Conservation (phyloP, 768 basidiomycete species). For the Amanita muscaria region DNA sequence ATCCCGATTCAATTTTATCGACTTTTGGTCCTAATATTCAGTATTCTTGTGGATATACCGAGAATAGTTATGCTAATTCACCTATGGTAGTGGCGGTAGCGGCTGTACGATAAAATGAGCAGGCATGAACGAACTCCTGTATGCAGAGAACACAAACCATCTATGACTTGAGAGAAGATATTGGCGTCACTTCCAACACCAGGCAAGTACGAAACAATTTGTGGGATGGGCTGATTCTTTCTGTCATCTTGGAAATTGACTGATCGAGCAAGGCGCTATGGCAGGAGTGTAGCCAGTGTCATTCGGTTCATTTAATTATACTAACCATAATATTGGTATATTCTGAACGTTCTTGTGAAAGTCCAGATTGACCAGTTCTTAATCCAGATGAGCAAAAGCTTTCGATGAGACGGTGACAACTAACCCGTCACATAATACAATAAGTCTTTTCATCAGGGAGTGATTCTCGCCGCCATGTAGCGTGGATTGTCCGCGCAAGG, state of each 20-base stretch:
- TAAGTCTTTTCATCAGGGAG: conserved; percentile 44
- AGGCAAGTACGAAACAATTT: conserved; percentile 56
- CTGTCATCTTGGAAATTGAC: conserved; percentile 42
- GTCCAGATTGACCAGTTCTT: conserved; percentile 71
- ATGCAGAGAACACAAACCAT: conserved; percentile 27
- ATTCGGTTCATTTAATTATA: neutral
- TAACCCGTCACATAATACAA: conserved; percentile 72
- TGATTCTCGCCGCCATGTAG: neutral
- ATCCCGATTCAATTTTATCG: conserved; percentile 71
- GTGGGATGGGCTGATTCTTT: conserved; percentile 35
- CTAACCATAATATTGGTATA: conserved; percentile 52
- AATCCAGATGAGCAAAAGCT: neutral
- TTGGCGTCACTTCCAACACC: conserved; percentile 52
- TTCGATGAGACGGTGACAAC: conserved; percentile 13
- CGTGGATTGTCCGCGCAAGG: neutral
- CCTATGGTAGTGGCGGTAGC: conserved; percentile 58
- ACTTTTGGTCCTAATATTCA: conserved; percentile 24
- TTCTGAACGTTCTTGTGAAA: conserved; percentile 33
- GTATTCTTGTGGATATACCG: conserved; percentile 4
- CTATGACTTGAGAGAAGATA: conserved; percentile 49
- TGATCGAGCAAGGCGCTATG: conserved; percentile 45
- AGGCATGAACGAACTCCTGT: neutral
- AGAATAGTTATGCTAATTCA: conserved; percentile 16
- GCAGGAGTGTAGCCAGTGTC: neutral
- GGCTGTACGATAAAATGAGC: conserved; percentile 28